These are phyloP conservation scores for Pseudopyricularia javanii DNA, from an alignment of 2,329 filamentous ascomycete genomes.

Conservation along the genomic window DNA sequence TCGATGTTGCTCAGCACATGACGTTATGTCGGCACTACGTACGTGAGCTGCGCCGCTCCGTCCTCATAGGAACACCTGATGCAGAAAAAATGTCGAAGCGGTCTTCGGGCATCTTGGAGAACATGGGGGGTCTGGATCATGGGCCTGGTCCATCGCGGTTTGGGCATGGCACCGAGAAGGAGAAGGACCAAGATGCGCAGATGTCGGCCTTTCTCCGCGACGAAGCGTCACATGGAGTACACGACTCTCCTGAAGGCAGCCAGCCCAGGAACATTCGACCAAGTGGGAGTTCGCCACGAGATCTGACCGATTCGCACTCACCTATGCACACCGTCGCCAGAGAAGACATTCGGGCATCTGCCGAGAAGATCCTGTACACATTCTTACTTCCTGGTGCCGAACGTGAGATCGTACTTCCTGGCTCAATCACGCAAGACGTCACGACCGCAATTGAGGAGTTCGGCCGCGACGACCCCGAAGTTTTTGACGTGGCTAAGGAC, in stretches of 20 bases:
- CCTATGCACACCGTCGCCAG: constrained; percentile 75
- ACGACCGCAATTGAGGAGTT: constrained; percentile 81
- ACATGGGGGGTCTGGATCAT: constrained; percentile 53
- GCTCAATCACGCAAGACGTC: constrained; percentile 75
- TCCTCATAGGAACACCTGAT: constrained; percentile 86
- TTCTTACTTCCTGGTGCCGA: constrained; percentile 92
- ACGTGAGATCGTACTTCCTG: constrained; percentile 86
- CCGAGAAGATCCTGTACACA: constrained; percentile 98
- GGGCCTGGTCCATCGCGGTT: constrained; percentile 51
- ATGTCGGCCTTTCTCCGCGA: constrained; percentile 82
- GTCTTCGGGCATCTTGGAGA: constrained; percentile 69
- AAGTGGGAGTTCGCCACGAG: constrained; percentile 46
- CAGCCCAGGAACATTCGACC: constrained; percentile 30
- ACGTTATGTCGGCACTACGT: constrained; percentile 95
- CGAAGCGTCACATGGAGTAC: constrained; percentile 34
- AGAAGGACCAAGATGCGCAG: constrained; percentile 73
- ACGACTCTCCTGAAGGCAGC: constrained; percentile 44
- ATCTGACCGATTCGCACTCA: constrained; percentile 65
- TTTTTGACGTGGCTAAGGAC: constrained; percentile 95
- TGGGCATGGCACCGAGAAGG: constrained; percentile 45
- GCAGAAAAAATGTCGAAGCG: constrained; percentile 73
- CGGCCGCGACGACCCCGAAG: constrained; percentile 87
- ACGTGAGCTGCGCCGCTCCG: constrained; percentile 82
- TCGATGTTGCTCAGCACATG: constrained; percentile 98
- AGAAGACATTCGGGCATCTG: constrained; percentile 81